Evolutionary conservation across 352 stramenopile species (phyloP).

Genomic region (Phytophthora constricta): DNA sequence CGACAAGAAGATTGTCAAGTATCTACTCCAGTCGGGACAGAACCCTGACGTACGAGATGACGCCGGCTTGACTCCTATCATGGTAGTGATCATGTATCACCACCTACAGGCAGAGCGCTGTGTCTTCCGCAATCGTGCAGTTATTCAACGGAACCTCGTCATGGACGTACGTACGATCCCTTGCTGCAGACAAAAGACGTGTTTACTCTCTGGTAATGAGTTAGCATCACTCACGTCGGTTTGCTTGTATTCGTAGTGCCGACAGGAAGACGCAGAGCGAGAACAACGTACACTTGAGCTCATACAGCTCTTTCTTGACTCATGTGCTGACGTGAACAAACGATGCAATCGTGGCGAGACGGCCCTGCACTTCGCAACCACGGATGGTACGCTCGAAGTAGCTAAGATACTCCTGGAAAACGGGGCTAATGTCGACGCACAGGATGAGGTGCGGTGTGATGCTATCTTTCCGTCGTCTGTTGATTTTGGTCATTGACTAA

Average conservation of each 20-base stretch:
- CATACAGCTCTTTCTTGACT: constrained; percentile 3
- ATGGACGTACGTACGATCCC: too few species aligned
- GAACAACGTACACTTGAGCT: neutral
- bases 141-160: too few species aligned
- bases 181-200: neutral
- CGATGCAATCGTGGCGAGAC: constrained; percentile 11
- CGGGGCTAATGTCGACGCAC: neutral
- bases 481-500: too few species aligned
- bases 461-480: too few species aligned
- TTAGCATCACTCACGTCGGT: neutral
- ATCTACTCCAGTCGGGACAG: too few species aligned
- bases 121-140: too few species aligned
- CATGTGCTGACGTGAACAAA: constrained; percentile 10
- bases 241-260: constrained; percentile 15
- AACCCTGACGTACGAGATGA: too few species aligned
- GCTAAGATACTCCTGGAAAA: constrained; percentile 12
- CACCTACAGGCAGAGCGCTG: too few species aligned
- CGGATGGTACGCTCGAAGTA: constrained; percentile 11
- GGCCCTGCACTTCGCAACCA: constrained; percentile 15
- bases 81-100: too few species aligned
- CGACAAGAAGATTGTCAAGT: too few species aligned
- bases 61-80: too few species aligned
- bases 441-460: constrained; percentile 7
- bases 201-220: too few species aligned
- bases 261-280: constrained; percentile 20